Conservation (phyloP, 768 basidiomycete species). For the Tricholoma sp. region DNA sequence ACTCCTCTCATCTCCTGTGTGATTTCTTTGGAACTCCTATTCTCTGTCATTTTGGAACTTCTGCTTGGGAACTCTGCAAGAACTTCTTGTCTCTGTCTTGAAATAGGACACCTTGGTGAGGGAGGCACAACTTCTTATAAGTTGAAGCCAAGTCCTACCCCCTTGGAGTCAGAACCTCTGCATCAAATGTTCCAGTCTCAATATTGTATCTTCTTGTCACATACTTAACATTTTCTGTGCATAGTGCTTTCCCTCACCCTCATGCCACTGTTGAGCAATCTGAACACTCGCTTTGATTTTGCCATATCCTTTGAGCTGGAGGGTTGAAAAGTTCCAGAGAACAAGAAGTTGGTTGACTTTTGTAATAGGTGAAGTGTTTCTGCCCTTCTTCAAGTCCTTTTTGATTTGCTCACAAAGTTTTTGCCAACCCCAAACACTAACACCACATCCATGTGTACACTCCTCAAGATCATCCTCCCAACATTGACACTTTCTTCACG, state of each 20-base stretch:
- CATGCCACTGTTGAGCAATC: constrained; percentile 24
- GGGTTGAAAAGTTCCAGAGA: constrained; percentile 20
- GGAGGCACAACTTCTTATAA: too few relatives aligned
- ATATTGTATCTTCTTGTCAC: too few relatives aligned
- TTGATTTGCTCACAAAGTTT: constrained; percentile 17
- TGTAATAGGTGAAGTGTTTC: constrained; percentile 10
- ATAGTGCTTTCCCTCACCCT: constrained; percentile 18
- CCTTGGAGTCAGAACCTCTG: too few relatives aligned
- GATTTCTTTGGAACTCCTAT: too few relatives aligned
- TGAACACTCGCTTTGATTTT: constrained; percentile 18
- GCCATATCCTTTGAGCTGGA: constrained; percentile 16
- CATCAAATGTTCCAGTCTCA: too few relatives aligned
- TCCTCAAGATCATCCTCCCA: background rate
- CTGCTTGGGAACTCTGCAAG: too few relatives aligned
- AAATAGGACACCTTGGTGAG: too few relatives aligned
- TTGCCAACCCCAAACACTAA: constrained; percentile 10
- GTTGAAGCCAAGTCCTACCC: too few relatives aligned
- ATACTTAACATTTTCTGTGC: too few relatives aligned
- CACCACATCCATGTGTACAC: background rate
- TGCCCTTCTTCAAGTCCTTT: constrained; percentile 10
- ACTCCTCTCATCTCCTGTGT: too few relatives aligned
- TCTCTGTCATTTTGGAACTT: too few relatives aligned
- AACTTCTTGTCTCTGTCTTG: too few relatives aligned
- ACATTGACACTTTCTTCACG: background rate
- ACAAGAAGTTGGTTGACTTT: constrained; percentile 17